Evolutionary conservation across 495 filamentous ascomycete species (phyloP).

Genomic region (Peziza echinospora): DNA sequence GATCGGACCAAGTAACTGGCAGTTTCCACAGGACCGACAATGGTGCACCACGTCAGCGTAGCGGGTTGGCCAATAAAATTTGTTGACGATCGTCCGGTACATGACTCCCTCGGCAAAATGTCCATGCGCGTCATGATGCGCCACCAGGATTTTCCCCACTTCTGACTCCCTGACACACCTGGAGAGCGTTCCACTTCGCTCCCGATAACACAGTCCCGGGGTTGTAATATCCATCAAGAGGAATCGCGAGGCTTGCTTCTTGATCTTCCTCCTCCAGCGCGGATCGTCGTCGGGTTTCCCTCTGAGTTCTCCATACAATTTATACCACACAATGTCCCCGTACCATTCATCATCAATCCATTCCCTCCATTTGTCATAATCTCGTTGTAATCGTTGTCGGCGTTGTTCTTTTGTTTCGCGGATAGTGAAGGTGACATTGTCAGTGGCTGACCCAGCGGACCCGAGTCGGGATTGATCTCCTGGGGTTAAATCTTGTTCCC

Average conservation of each 20-base stretch:
- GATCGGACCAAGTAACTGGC: conserved; percentile 1
- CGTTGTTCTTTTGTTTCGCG: not conserved
- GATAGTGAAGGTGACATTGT: not conserved
- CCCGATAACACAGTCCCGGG: not conserved
- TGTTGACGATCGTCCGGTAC: not conserved
- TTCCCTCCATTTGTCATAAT: not conserved
- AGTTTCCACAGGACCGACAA: not conserved
- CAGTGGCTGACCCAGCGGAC: not conserved
- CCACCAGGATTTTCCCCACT: not conserved
- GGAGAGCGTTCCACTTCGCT: not conserved
- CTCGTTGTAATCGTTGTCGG: not conserved
- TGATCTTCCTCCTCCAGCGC: not conserved
- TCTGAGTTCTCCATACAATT: not conserved
- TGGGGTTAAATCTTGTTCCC: not conserved
- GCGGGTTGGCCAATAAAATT: not conserved
- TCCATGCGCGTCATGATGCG: not conserved
- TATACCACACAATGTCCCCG: not conserved
- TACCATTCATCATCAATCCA: not conserved
- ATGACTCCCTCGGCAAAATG: not conserved
- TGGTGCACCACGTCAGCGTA: not conserved
- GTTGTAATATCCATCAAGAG: not conserved
- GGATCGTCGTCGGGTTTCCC: not conserved
- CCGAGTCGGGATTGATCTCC: not conserved
- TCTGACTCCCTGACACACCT: not conserved
- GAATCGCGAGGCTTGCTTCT: not conserved